phyloP scores from a whole-genome alignment of 805 yeast genomes.

The Dipodascopsis uninucleata region DNA sequence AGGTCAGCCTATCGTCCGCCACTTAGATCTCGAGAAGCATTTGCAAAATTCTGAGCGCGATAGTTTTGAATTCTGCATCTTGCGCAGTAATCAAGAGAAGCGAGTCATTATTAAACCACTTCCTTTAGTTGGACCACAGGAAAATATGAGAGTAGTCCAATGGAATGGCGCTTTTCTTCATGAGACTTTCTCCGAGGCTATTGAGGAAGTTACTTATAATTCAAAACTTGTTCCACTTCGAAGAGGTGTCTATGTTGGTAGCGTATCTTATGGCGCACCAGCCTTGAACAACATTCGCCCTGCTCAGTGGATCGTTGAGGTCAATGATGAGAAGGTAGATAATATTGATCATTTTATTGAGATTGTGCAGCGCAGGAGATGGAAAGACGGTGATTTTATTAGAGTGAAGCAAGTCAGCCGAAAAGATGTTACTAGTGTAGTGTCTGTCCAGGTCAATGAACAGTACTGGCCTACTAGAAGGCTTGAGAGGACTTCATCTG shows the following conservation, averaged over 20 bases:
- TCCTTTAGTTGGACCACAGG: constrained; percentile 3
- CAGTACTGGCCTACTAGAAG: constrained; percentile 25
- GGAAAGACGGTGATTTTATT: constrained; percentile 24
- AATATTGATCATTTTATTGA: constrained; percentile 13
- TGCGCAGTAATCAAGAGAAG: constrained; percentile 19
- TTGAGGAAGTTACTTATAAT: constrained; percentile 23
- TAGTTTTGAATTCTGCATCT: constrained; percentile 7
- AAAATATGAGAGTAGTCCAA: constrained; percentile 10
- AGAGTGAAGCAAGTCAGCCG: constrained; percentile 27
- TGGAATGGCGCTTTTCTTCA: constrained; percentile 29
- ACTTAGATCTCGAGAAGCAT: constrained; percentile 15
- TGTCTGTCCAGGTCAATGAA: constrained; percentile 23
- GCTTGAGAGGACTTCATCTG: constrained; percentile 10
- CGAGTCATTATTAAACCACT: constrained; percentile 10
- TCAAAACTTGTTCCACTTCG: constrained; percentile 15
- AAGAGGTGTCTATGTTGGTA: constrained; percentile 27
- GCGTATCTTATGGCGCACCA: constrained; percentile 27
- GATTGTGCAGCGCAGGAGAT: constrained; percentile 4
- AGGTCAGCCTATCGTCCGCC: constrained; percentile 13
- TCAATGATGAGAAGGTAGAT: constrained; percentile 46
- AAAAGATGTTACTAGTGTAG: constrained; percentile 25
- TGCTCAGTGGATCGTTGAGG: constrained; percentile 79
- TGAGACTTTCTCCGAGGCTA: constrained; percentile 18
- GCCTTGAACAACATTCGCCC: constrained; percentile 25
- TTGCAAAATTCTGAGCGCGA: constrained; percentile 6